Evolutionary conservation across 148 eudicot species (phyloP).

Genomic region (Gaultheria prostrata): DNA sequence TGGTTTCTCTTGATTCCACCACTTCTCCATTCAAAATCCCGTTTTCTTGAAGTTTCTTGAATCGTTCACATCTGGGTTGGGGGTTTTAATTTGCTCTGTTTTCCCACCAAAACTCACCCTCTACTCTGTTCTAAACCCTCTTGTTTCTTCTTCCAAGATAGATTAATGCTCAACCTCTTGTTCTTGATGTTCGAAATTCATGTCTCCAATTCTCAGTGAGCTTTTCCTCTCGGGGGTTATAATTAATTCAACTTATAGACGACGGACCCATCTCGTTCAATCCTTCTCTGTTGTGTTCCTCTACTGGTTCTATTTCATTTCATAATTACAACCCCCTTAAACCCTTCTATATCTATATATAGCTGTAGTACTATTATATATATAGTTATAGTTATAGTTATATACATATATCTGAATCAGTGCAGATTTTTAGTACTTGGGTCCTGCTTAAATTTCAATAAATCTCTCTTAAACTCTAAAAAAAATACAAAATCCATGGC

Average conservation of each 20-base stretch:
- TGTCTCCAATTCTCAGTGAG: conserved; percentile 89
- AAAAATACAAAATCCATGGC: not conserved
- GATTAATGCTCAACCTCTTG: conserved; percentile 53
- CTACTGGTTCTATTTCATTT: conserved; percentile 85
- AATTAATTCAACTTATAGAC: conserved; percentile 81
- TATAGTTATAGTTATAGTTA: conserved; percentile 5
- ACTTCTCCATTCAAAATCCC: conserved; percentile 3
- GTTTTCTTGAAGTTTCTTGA: not conserved
- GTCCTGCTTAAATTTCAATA: conserved; percentile 24
- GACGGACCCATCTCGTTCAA: conserved; percentile 92
- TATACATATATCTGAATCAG: not conserved
- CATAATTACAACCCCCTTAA: conserved; percentile 31
- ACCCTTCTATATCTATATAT: not conserved
- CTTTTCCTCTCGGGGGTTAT: conserved; percentile 76
- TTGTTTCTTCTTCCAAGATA: not conserved
- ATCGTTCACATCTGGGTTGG: not conserved
- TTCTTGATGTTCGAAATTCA: conserved; percentile 79
- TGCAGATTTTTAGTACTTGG: conserved; percentile 15
- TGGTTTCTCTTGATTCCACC: not conserved
- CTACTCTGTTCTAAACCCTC: not conserved
- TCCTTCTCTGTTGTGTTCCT: conserved; percentile 95
- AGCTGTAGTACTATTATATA: not conserved
- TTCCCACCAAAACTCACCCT: not conserved
- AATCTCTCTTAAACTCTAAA: not conserved
- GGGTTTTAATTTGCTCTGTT: not conserved